Evolutionary conservation across 2,329 filamentous ascomycete genomes (phyloP).

Genomic region (Neofusicoccum parvum): DNA sequence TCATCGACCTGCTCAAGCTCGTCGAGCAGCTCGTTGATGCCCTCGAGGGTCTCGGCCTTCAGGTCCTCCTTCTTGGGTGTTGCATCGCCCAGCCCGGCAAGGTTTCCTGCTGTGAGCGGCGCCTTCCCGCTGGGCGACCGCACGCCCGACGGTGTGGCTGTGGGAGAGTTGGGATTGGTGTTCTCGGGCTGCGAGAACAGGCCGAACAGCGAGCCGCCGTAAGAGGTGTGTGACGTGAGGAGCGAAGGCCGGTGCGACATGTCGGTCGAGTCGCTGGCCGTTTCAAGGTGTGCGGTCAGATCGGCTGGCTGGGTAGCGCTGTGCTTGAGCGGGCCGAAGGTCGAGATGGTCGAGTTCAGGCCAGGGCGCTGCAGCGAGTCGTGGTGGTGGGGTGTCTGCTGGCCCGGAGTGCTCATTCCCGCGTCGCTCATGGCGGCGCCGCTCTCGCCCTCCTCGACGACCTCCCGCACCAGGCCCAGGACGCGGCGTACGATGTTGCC

Average conservation of each 20-base stretch:
- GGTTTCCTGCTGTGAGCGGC: constrained; percentile 36
- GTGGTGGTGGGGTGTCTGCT: constrained; percentile 38
- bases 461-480: constrained; percentile 86
- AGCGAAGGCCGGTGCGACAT: constrained; percentile 60
- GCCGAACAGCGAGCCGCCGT: constrained; percentile 82
- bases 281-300: constrained; percentile 31
- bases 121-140: constrained; percentile 52
- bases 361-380: constrained; percentile 40
- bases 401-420: constrained; percentile 52
- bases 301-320: constrained; percentile 40
- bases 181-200: constrained; percentile 71
- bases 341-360: constrained; percentile 47
- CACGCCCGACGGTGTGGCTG: constrained; percentile 38
- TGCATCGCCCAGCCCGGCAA: constrained; percentile 44
- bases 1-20: constrained; percentile 92
- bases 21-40: constrained; percentile 93
- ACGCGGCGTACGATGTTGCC: constrained; percentile 93
- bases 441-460: constrained; percentile 77
- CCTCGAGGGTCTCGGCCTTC: constrained; percentile 87
- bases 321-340: constrained; percentile 51
- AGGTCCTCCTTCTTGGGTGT: constrained; percentile 56
- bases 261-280: constrained; percentile 39
- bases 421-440: constrained; percentile 63
- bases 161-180: constrained; percentile 52
- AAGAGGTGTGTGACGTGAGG: constrained; percentile 63